A percentile compares a stretch with the other conserved stretches of the same genome.
These are phyloP conservation scores for Cytospora chrysosperma DNA, from an alignment of 2,329 filamentous ascomycete species.

Conservation along the genomic window DNA sequence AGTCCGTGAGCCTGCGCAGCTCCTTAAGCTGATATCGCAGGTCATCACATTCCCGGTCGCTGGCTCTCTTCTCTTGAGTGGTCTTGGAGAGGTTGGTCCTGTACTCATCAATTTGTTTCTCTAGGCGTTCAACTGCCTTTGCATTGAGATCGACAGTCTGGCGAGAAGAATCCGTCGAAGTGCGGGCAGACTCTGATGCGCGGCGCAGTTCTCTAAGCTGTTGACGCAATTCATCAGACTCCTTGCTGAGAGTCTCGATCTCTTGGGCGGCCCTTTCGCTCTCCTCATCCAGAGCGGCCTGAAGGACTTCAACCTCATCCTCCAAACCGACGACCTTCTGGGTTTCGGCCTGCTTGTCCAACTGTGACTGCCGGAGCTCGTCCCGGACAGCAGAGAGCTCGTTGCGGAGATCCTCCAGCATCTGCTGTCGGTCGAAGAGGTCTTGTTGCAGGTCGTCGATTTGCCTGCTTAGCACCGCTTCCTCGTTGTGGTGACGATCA, in stretches of 20 bases:
- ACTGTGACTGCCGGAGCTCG: conserved; percentile 66
- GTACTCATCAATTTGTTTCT: conserved; percentile 56
- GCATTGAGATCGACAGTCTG: conserved; percentile 37
- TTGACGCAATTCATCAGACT: conserved; percentile 43
- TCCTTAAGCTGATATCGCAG: conserved; percentile 45
- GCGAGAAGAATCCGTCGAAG: conserved; percentile 33
- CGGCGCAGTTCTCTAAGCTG: conserved; percentile 41
- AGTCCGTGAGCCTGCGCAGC: conserved; percentile 31
- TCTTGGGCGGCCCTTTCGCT: conserved; percentile 56
- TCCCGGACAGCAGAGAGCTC: conserved; percentile 67
- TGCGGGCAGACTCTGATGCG: conserved; percentile 31
- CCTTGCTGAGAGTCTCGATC: conserved; percentile 43
- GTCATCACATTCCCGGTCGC: conserved; percentile 45
- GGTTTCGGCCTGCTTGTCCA: conserved; percentile 59
- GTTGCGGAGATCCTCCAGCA: conserved; percentile 62
- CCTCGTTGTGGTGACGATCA: conserved; percentile 70
- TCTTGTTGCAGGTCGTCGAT: conserved; percentile 73
- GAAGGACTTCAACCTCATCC: conserved; percentile 74
- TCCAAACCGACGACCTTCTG: conserved; percentile 69
- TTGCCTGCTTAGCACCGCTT: conserved; percentile 68
- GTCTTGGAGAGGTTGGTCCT: conserved; percentile 70
- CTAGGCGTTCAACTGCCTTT: conserved; percentile 50
- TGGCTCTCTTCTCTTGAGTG: conserved; percentile 45
- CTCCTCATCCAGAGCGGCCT: conserved; percentile 64
- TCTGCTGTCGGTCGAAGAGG: conserved; percentile 63